A percentile compares a stretch with the other conserved stretches of the same genome.
phyloP scores from a whole-genome alignment of 306 rosid genomes.

The Inga laurina region DNA sequence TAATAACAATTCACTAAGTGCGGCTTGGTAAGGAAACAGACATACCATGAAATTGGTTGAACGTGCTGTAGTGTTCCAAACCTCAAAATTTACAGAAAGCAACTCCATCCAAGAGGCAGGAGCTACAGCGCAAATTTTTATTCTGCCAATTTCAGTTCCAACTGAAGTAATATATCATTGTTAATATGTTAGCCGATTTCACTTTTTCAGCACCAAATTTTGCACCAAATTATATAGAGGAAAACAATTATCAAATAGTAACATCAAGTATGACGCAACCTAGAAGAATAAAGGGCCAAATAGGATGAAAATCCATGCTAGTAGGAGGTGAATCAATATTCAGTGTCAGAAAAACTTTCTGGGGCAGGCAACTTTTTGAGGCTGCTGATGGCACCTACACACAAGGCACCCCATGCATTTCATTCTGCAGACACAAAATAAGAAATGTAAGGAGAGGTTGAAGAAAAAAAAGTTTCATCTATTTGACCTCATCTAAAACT shows the following conservation, averaged over 20 bases:
- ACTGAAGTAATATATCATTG: conserved; percentile 25
- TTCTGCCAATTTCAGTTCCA: conserved; percentile 28
- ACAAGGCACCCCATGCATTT: background rate
- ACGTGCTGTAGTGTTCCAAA: conserved; percentile 7
- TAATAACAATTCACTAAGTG: background rate
- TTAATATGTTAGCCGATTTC: conserved; percentile 1
- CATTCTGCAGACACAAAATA: background rate
- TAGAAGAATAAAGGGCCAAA: conserved; percentile 19
- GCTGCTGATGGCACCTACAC: conserved; percentile 25
- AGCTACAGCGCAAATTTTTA: conserved; percentile 22
- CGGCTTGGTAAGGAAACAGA: background rate
- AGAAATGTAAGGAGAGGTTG: conserved; percentile 7
- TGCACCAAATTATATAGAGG: background rate
- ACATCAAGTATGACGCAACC: conserved; percentile 27
- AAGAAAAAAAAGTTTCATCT: background rate
- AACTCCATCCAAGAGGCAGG: background rate
- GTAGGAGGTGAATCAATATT: conserved; percentile 19
- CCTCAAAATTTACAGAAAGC: background rate
- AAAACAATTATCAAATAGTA: conserved; percentile 1
- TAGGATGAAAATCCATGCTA: conserved; percentile 43
- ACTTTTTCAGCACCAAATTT: background rate
- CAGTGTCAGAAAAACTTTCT: conserved; percentile 29
- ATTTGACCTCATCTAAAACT: conserved; percentile 25
- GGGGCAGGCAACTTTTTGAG: background rate
- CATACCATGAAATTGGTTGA: conserved; percentile 27